These are phyloP conservation scores for Zygosaccharomyces lentus DNA, from an alignment of 805 yeast species.

Conservation along the genomic window DNA sequence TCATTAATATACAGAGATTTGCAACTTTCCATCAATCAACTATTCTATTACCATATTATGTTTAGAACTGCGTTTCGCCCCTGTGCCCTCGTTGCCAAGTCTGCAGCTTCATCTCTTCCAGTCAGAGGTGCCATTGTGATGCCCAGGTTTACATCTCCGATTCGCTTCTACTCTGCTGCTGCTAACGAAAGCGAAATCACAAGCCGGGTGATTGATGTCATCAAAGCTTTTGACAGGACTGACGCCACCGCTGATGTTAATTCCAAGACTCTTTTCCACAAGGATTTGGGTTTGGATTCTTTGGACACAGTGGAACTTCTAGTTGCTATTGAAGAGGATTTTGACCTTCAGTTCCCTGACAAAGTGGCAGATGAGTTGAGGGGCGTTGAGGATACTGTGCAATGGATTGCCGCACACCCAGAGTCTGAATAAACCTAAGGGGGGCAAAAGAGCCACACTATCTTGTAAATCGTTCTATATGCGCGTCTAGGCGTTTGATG, in stretches of 20 bases:
- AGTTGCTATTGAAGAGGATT: conserved; percentile 93
- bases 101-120: conserved; percentile 32
- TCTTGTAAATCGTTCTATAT: conserved; percentile 14
- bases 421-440: conserved; percentile 35
- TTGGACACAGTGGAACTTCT: conserved; percentile 93
- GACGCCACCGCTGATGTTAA: conserved; percentile 41
- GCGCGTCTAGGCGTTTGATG: background rate
- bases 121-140: conserved; percentile 33
- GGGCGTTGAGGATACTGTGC: conserved; percentile 89
- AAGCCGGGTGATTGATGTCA: conserved; percentile 74
- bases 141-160: conserved; percentile 20
- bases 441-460: background rate
- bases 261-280: conserved; percentile 45
- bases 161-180: conserved; percentile 53
- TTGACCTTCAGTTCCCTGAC: conserved; percentile 81
- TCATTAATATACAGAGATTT: background rate
- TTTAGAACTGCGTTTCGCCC: conserved; percentile 48
- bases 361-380: conserved; percentile 89
- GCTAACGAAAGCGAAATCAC: conserved; percentile 76
- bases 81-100: conserved; percentile 37
- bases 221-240: conserved; percentile 60
- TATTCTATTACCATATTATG: conserved; percentile 34
- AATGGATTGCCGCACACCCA: conserved; percentile 71
- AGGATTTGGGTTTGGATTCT: conserved; percentile 67
- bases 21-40: background rate